Evolutionary conservation across 2,329 filamentous ascomycete genomes (phyloP).

Genomic region (Grosmannia serpens): DNA sequence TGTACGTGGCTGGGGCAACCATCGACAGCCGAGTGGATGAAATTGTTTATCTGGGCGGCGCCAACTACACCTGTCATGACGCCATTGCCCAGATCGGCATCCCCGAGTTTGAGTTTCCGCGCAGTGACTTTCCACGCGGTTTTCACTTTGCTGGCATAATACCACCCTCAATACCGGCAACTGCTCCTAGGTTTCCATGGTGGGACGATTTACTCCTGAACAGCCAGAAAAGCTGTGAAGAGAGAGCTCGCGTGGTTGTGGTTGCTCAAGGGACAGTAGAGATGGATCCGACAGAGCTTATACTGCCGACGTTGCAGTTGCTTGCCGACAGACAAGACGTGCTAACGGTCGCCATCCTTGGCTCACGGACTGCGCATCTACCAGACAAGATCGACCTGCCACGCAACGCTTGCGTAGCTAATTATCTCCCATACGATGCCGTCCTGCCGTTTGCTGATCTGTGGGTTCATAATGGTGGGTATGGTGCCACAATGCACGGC

Average conservation of each 20-base stretch:
- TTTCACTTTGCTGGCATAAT: constrained; percentile 25
- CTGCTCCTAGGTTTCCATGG: constrained; percentile 15
- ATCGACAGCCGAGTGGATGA: background rate
- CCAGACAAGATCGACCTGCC: constrained; percentile 12
- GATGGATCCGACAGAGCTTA: constrained; percentile 24
- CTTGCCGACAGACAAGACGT: constrained; percentile 17
- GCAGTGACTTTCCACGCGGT: constrained; percentile 22
- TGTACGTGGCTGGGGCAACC: constrained; percentile 19
- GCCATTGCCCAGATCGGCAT: constrained; percentile 25
- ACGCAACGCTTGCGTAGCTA: constrained; percentile 21
- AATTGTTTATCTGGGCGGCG: constrained; percentile 19
- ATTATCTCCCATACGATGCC: constrained; percentile 27
- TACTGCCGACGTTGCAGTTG: constrained; percentile 25
- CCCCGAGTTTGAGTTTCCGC: constrained; percentile 25
- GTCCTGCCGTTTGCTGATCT: constrained; percentile 23
- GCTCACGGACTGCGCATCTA: constrained; percentile 20
- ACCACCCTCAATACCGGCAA: constrained; percentile 8
- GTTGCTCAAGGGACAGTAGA: constrained; percentile 30
- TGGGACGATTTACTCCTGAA: constrained; percentile 22
- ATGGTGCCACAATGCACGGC: constrained; percentile 28
- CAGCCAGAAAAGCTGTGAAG: constrained; percentile 14
- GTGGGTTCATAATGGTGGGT: constrained; percentile 30
- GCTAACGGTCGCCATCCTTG: constrained; percentile 24
- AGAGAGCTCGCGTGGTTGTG: constrained; percentile 17
- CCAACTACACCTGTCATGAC: constrained; percentile 24